Base-by-base conservation (phyloP, 1,139 yeast species). In the Williopsis jadinii region DNA sequence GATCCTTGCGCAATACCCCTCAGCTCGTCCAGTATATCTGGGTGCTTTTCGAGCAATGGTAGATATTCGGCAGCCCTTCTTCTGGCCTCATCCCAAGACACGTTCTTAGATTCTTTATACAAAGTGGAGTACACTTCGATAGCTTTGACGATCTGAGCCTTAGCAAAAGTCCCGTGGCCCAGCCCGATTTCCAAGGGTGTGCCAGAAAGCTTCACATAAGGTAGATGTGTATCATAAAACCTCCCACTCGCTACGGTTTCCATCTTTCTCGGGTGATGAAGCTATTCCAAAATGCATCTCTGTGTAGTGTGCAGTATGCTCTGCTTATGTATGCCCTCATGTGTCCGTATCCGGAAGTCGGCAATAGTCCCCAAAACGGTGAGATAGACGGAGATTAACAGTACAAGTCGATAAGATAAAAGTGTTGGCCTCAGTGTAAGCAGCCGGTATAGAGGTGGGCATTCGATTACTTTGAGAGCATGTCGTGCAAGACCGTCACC, bases 1-100 rank as follows among this genome's bases (percentile, higher is more conserved):
- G 48, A 45, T 8, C 56, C 56, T 11, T 43, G 39, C 3, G 55
- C 49, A 13, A 52, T 39, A 8, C 56, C 56, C 32, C 45, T 32
- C 28, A 51, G 28, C 41, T 52, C 56, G 4, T 50, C 44, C 28
- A 45, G 30, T 13, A 51, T 45, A 2, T 52, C 55, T 2, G 39
- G 36, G 30, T 45, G 40, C n/a, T 41, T 38, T 2, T 36, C 12
- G 4, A 49, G 27, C 30, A 48, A 14, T 3, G 52, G 48, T 14
- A 49, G 10, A 37, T 40, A 52, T 30, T 43, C 49, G 26, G 32
- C 12, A 1, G 52, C 46, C 11, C 52, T 40, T 8, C 33, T 12
- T 5, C 43, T 38, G 10, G 54, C 55, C 13, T 41, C 39, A 4
- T 42, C 40, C 55, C 56, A 52, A 3, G 37, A 34, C 8, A 49